Evolutionary conservation across 768 basidiomycete genomes (phyloP).

Genomic region (Leccinum imitatum): DNA sequence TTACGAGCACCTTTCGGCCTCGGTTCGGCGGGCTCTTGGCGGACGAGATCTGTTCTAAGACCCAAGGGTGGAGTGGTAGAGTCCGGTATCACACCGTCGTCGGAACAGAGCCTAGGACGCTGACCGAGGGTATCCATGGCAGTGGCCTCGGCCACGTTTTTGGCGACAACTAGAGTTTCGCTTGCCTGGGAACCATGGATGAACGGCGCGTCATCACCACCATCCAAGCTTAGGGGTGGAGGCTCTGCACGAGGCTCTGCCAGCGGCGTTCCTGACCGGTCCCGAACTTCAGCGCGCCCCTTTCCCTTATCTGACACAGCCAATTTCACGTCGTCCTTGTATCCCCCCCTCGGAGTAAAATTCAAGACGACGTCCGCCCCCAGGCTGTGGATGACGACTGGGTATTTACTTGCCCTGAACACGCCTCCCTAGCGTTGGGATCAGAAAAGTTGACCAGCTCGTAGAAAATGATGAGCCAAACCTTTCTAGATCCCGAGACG

Average conservation of each 20-base stretch:
- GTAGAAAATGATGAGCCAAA: conserved; percentile 6
- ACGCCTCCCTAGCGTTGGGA: conserved; percentile 21
- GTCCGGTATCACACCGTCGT: neutral
- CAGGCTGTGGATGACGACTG: conserved; percentile 25
- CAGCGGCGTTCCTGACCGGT: conserved; percentile 8
- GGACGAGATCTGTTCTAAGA: neutral
- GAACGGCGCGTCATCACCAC: neutral
- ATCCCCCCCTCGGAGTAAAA: conserved; percentile 27
- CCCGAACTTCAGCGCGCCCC: conserved; percentile 6
- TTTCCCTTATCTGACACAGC: conserved; percentile 13
- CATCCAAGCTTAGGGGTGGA: neutral
- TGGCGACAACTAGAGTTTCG: conserved; percentile 1
- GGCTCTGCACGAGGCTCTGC: neutral
- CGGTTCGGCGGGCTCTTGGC: conserved; percentile 4
- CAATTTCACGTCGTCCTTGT: conserved; percentile 5
- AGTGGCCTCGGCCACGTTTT: neutral
- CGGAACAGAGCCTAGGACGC: neutral
- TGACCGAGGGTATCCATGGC: conserved; percentile 13
- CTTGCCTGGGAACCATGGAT: neutral
- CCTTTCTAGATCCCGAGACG: conserved; percentile 39
- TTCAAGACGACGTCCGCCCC: conserved; percentile 26
- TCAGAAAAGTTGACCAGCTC: neutral
- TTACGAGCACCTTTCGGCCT: conserved; percentile 6
- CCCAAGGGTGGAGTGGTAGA: neutral
- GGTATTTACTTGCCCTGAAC: conserved; percentile 23